Evolutionary conservation across 371 early-diverging fungal genomes (phyloP).

Genomic region (Mortierella sp.): DNA sequence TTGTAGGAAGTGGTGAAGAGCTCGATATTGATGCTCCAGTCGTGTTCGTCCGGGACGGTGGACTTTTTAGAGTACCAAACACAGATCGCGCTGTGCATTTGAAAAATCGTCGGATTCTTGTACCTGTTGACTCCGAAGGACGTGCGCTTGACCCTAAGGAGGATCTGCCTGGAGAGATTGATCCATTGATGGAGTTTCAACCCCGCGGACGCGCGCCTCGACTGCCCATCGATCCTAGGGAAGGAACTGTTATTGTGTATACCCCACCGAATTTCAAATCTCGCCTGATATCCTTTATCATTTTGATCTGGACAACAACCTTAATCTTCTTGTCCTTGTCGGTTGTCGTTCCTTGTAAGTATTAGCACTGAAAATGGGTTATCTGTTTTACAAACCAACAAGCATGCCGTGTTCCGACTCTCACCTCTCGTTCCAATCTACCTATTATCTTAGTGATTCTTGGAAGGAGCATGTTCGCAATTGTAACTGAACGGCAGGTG

Average conservation of each 20-base stretch:
- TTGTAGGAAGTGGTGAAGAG: constrained; percentile 21
- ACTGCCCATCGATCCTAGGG: constrained; percentile 53
- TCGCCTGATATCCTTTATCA: constrained; percentile 59
- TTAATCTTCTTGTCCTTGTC: constrained; percentile 56
- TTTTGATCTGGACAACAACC: constrained; percentile 66
- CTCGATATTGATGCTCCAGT: constrained; percentile 57
- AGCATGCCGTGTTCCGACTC: neutral
- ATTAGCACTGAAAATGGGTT: neutral
- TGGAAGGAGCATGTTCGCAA: constrained; percentile 61
- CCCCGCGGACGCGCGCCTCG: constrained; percentile 56
- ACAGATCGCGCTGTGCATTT: constrained; percentile 71
- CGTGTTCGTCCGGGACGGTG: constrained; percentile 72
- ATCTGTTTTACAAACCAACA: neutral
- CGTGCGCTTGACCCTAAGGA: constrained; percentile 72
- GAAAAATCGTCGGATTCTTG: constrained; percentile 77
- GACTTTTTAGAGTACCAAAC: constrained; percentile 69
- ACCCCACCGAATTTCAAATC: constrained; percentile 72
- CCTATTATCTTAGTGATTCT: constrained; percentile 51
- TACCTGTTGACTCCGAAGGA: constrained; percentile 76
- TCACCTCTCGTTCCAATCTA: neutral
- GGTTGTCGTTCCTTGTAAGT: constrained; percentile 63
- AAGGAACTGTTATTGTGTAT: constrained; percentile 70
- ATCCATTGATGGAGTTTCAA: constrained; percentile 60
- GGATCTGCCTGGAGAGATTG: constrained; percentile 67
- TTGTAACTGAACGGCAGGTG: constrained; percentile 44